Base-by-base conservation (phyloP, 371 early-diverging fungal species). In the Blyttiomyces sp. region DNA sequence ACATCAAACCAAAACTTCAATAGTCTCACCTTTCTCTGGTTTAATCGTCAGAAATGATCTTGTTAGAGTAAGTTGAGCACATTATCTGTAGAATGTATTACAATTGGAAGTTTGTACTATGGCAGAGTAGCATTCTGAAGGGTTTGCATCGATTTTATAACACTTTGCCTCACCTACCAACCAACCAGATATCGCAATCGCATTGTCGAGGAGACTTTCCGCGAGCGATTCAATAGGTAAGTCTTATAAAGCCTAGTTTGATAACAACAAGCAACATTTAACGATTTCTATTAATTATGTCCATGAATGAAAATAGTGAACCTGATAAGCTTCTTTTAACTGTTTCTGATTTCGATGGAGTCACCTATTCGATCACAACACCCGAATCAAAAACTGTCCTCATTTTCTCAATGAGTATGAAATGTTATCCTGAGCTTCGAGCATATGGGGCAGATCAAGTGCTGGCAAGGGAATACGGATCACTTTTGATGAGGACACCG, bases 261-360 rank as follows among this genome's bases (percentile, higher is more conserved):
- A 2, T 34, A 28, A 42, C 23, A n/a, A 28, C 23, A 21, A n/a
- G 52, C 21, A 2, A 23, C 17, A 17, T 36, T 28, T 19, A 19
- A 34, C 13, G 2, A 9, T 59, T 1, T 21, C 27, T 13, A 6
- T 35, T 30, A 3, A 1, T 44, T 39, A 33, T 43, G 50, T 21
- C 31, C 21, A 3, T 36, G 17, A 45, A 35, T 19, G 9, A 24
- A 4, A 16, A 31, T 27, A 30, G 44, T 62, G 89, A 90, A 71
- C 83, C 85, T n/a, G 93, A 92, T 53, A 78, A 84, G n/a, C 65
- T 93, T 42, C 84, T 86, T 65, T 53, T 93, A 70, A 87, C 83
- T 42, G 79, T 94, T 46, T 92, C 92, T 39, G 98, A 98, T 75
- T 96, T 95, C 77, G 98, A 98, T 76, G 93, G 94, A 44, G 95